These are phyloP conservation scores for Pyrenophora tritici-repentis DNA, from an alignment of 2,329 filamentous ascomycete species.

Conservation along the genomic window DNA sequence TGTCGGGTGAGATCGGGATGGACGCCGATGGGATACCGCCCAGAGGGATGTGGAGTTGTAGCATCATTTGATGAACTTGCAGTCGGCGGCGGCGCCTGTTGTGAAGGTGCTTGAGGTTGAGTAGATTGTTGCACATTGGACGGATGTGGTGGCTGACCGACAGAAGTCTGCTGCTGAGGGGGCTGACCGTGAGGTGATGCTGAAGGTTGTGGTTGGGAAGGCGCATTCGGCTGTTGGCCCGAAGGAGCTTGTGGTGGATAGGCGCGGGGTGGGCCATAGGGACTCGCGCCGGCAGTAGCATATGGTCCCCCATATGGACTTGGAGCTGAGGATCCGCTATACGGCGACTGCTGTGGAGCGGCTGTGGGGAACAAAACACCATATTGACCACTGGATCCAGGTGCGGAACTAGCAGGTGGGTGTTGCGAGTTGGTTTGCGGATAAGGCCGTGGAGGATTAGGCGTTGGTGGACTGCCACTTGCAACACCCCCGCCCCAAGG, in stretches of 20 bases:
- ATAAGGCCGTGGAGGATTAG: constrained; percentile 39
- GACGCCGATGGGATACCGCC: constrained; percentile 37
- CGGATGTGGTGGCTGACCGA: constrained; percentile 13
- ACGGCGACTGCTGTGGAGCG: constrained; percentile 29
- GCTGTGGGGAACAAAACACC: constrained; percentile 42
- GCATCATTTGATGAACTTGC: constrained; percentile 6
- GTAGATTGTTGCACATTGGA: no score
- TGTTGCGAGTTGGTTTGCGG: constrained; percentile 32
- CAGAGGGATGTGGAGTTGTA: constrained; percentile 28
- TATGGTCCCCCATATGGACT: constrained; percentile 39
- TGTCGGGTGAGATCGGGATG: constrained; percentile 38
- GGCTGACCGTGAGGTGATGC: constrained; percentile 17
- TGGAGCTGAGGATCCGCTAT: constrained; percentile 26
- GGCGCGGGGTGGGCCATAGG: constrained; percentile 32
- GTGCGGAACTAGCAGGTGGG: constrained; percentile 28
- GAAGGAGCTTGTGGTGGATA: constrained; percentile 37
- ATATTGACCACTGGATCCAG: constrained; percentile 38
- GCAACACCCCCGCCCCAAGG: constrained; percentile 43
- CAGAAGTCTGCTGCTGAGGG: not conserved
- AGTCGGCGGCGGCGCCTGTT: no score
- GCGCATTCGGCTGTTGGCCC: constrained; percentile 24
- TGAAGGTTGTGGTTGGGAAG: constrained; percentile 14
- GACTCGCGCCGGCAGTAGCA: constrained; percentile 34
- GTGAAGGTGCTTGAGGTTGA: no score
- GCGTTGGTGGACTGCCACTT: constrained; percentile 31